Evolutionary conservation across 2,329 filamentous ascomycete species (phyloP), one percentile per base, ranked within the genome.

Genomic region (Pezicula rhizophila): DNA sequence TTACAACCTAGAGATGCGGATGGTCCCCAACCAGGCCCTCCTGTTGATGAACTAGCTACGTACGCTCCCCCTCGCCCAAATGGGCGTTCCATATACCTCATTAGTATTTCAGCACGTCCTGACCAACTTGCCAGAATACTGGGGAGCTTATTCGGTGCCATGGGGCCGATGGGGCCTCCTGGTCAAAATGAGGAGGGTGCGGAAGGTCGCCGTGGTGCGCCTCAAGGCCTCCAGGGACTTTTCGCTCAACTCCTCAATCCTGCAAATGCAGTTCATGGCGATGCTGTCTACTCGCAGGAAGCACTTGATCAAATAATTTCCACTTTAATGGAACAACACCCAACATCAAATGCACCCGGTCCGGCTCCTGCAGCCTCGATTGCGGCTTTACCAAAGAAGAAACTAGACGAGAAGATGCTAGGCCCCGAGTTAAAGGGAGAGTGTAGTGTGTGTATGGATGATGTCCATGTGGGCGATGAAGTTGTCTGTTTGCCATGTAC

Each of bases 371-470:
- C 84, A 52, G 77, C 78, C 41, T 87, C 88, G 0, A 91, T 99
- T 47, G 76, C 78, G 23, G 76, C 79, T 3, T 71, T 99, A 5
- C 80, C 88, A 8, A 85, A 84, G 58, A 85, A 84, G 57, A 79
- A 79, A 39, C 73, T 93, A 2, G 80, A 88, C 45, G 71, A 78
- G 49, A 77, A 84, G 38, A 84, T 95, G 78, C 72, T 95, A 5
- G 77, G 74, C 1, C 64, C 71, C 0, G 79, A 82, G 47, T 68
- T 71, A 5, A 87, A 85, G 50, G 85, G 82, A 38, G 91, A 96
- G 62, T 99, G 93, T 66, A 91, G 88, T 33, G 96, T 99, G 50
- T 99, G 93, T 68, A 95, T 97, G 73, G 90, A 96, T 48, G 80
- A 87, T 25, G 84, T 95, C 53, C 76, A 80, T 23, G 63, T 87